Conservation (phyloP, 805 yeast genomes). For the Hyphopichia homilentoma region DNA sequence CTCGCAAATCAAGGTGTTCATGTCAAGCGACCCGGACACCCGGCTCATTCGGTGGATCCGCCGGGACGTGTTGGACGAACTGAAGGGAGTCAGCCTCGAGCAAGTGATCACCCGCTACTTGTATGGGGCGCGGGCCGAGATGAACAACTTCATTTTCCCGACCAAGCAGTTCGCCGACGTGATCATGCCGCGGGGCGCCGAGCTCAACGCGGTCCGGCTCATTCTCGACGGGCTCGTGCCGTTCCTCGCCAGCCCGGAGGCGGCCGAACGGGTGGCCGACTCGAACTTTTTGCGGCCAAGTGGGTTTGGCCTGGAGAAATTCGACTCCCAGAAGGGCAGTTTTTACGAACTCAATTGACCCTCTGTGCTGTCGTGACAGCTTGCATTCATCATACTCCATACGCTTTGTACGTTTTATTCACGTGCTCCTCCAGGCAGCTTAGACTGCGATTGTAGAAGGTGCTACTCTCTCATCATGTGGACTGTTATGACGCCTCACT, state of each 20-base stretch:
- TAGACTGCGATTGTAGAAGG: too few species aligned
- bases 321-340: constrained; percentile 37
- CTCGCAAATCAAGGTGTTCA: constrained; percentile 66
- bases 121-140: constrained; percentile 58
- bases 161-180: constrained; percentile 75
- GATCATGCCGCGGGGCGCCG: constrained; percentile 69
- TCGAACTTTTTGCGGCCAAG: constrained; percentile 26
- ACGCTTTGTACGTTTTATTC: too few species aligned
- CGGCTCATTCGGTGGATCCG: constrained; percentile 77
- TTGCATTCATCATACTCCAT: too few species aligned
- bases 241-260: constrained; percentile 14
- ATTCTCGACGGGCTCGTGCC: constrained; percentile 63
- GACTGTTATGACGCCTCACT: too few species aligned
- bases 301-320: constrained; percentile 26
- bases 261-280: constrained; percentile 10
- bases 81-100: constrained; percentile 22
- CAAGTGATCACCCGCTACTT: constrained; percentile 46
- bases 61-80: constrained; percentile 28
- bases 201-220: constrained; percentile 50
- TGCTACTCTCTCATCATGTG: too few species aligned
- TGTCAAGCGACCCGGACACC: constrained; percentile 83
- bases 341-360: constrained; percentile 41
- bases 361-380: too few species aligned
- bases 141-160: constrained; percentile 60
- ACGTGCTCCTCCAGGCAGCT: too few species aligned